Evolutionary conservation across 2,329 filamentous ascomycete genomes (phyloP).

Genomic region (Cladophialophora immunda): DNA sequence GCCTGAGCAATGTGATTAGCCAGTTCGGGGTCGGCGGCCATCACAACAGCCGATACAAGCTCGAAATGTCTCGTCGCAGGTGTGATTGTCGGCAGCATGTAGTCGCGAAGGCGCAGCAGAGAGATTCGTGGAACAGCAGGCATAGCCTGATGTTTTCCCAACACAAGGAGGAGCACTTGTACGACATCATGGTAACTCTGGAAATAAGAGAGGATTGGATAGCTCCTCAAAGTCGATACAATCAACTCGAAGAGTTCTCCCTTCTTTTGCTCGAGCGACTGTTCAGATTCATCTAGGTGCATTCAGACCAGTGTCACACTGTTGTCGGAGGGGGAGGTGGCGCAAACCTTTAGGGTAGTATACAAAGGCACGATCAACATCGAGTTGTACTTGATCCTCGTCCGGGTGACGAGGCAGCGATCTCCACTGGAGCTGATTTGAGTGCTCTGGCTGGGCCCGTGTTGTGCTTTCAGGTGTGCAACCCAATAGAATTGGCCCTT

Average conservation of each 20-base stretch:
- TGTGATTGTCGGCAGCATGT: conserved; percentile 89
- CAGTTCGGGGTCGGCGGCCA: conserved; percentile 74
- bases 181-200: conserved; percentile 99
- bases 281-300: conserved; percentile 69
- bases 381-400: conserved; percentile 88
- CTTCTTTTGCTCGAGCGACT: conserved; percentile 76
- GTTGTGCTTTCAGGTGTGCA: conserved; percentile 41
- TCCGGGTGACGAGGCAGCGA: conserved; percentile 79
- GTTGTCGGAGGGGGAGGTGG: conserved; percentile 37
- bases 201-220: conserved; percentile 92
- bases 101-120: conserved; percentile 89
- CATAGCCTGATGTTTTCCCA: conserved; percentile 69
- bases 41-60: conserved; percentile 83
- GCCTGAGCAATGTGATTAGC: conserved; percentile 77
- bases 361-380: conserved; percentile 95
- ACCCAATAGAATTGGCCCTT: conserved; percentile 62
- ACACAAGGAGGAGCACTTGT: conserved; percentile 89
- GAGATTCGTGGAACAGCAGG: conserved; percentile 81
- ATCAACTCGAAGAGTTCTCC: conserved; percentile 82
- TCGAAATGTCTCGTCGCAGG: conserved; percentile 86
- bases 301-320: conserved; percentile 32
- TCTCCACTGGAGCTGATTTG: conserved; percentile 58
- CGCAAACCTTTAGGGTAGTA: conserved; percentile 85
- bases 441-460: conserved; percentile 20
- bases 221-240: conserved; percentile 76